phyloP scores from a whole-genome alignment of 495 filamentous ascomycete genomes.

The Penicillium argentinense region DNA sequence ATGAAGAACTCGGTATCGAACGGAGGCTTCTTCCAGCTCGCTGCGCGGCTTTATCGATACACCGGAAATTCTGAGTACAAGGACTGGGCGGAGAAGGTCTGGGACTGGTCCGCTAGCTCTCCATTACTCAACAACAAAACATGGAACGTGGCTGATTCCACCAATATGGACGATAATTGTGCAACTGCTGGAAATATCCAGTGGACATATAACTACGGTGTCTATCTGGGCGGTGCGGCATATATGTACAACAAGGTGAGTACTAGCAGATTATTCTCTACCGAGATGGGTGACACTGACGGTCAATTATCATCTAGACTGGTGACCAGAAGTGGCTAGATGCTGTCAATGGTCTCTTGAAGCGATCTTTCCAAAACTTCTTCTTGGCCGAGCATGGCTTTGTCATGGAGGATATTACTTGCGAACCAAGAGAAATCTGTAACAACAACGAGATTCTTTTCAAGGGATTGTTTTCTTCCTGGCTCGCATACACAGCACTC shows the following conservation, averaged over 20 bases:
- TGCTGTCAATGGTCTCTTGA: slow-evolving; percentile 53
- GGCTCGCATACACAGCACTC: slow-evolving; percentile 71
- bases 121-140: slow-evolving; percentile 49
- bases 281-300: slow-evolving; percentile 18
- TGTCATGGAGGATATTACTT: slow-evolving; percentile 64
- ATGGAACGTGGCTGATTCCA: slow-evolving; percentile 62
- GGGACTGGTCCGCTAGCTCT: slow-evolving; percentile 59
- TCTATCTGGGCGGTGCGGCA: slow-evolving; percentile 66
- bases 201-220: slow-evolving; percentile 70
- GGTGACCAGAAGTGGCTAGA: slow-evolving; percentile 48
- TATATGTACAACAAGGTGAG: slow-evolving; percentile 68
- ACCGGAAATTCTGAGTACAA: slow-evolving; percentile 69
- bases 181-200: slow-evolving; percentile 53
- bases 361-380: slow-evolving; percentile 37
- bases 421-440: slow-evolving; percentile 60
- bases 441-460: slow-evolving; percentile 74
- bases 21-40: slow-evolving; percentile 73
- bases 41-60: slow-evolving; percentile 65
- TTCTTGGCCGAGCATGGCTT: slow-evolving; percentile 50
- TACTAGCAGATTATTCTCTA: background rate
- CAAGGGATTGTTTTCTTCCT: slow-evolving; percentile 75
- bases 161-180: slow-evolving; percentile 53
- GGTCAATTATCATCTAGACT: slow-evolving; percentile 16
- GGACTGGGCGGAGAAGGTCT: slow-evolving; percentile 66
- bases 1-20: slow-evolving; percentile 76